A percentile compares a stretch with the other conserved stretches of the same genome.
Conservation (phyloP, 306 rosid species). For the Macrotyloma uniflorum region DNA sequence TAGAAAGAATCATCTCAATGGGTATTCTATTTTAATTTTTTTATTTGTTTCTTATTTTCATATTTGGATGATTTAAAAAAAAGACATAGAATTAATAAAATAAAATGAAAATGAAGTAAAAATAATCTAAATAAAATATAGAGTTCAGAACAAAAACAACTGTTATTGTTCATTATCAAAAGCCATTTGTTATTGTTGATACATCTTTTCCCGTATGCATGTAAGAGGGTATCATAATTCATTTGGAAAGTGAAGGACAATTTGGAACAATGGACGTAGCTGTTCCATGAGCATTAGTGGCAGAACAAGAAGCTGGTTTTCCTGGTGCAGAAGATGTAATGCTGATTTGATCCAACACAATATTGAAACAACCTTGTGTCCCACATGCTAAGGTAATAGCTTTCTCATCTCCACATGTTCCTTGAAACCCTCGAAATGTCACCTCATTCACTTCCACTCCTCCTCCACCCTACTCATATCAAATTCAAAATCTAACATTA, state of each 20-base stretch:
- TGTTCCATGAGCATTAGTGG: conserved; percentile 34
- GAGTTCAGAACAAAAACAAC: neutral
- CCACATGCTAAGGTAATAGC: conserved; percentile 38
- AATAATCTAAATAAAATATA: too few species aligned
- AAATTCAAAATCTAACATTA: neutral
- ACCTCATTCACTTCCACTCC: conserved; percentile 35
- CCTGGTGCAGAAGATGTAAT: neutral
- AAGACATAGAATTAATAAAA: too few species aligned
- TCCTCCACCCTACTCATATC: neutral
- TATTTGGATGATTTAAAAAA: too few species aligned
- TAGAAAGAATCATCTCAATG: too few species aligned
- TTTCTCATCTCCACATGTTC: conserved; percentile 13
- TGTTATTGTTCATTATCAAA: too few species aligned
- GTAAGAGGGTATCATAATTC: neutral
- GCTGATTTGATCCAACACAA: conserved; percentile 21
- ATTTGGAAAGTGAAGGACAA: neutral
- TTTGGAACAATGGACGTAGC: neutral
- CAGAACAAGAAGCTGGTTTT: neutral
- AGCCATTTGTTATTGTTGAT: too few species aligned
- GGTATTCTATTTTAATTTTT: too few species aligned
- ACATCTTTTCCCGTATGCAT: too few species aligned
- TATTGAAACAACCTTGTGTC: conserved; percentile 2
- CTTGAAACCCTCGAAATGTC: conserved; percentile 31
- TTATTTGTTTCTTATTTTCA: too few species aligned
- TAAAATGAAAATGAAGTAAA: too few species aligned